Base-by-base conservation (phyloP, 306 rosid species). In the Ormosia semicastrata region DNA sequence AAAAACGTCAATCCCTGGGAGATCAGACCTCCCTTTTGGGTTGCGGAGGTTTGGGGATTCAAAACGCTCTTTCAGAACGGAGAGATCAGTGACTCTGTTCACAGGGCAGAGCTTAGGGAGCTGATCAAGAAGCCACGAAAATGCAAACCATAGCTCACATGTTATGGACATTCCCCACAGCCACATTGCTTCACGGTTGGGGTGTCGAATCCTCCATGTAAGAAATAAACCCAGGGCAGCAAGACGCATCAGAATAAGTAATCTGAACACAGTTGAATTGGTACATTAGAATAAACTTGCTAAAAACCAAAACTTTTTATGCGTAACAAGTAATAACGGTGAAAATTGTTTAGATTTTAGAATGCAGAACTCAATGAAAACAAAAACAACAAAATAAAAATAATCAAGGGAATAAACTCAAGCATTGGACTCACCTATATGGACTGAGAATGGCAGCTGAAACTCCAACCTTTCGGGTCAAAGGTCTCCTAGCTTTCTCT, bases 61-160 rank as follows among this genome's bases (percentile, higher is more conserved):
- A 24, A 93, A 93, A 39, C 92, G 36, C 37, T 93, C 88, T 76
- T 89, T 91, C 18, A 93, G 85, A 43, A 93, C 94, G 57, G 91
- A 82, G 60, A 93, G 91, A 78, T 93, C 98, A 39, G 94, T 90
- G 32, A 86, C 89, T 87, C 98, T 87, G 78, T 89, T 93, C 7
- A 93, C 92, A 0, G 98, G 98, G 57, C 97, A 91, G 68, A 93
- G 93, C 88, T 93, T 93, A 6, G 98, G 98, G 12, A 93, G 93
- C 83, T 91, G 97, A 81, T 93, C 97, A 66, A 93, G 87, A 67
- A 93, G 40, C 98, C 98, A 93, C 2, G 98, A 93, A 74, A 93
- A 73, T 66, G 94, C 97, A 85, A 93, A 93, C 98, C 98, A 93
- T 18, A 89, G 82, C 78, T 93, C 98, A 73, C 98, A 93, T 7